These are phyloP conservation scores for Candida sanyaensis DNA, from an alignment of 1,139 yeast genomes.

Conservation along the genomic window DNA sequence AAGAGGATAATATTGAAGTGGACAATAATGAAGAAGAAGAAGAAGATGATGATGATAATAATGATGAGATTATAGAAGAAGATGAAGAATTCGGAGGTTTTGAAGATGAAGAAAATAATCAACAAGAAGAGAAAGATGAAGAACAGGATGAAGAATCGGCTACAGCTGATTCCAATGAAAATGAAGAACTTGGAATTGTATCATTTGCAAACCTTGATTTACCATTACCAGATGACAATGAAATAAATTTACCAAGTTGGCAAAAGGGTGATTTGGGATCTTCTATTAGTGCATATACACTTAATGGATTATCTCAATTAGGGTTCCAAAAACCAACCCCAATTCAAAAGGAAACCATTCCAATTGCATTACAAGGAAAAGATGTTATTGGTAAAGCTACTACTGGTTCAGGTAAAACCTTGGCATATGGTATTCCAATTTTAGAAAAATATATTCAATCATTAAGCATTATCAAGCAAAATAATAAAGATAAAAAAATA, in stretches of 20 bases:
- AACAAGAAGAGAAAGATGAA: slow-evolving; percentile 16
- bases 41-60: slow-evolving; percentile 17
- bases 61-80: slow-evolving; percentile 15
- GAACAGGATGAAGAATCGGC: slow-evolving; percentile 11
- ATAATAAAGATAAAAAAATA: slow-evolving; percentile 23
- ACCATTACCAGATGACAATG: slow-evolving; percentile 41
- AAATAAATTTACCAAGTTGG: slow-evolving; percentile 63
- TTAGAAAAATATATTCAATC: slow-evolving; percentile 59
- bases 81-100: slow-evolving; percentile 10
- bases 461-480: slow-evolving; percentile 22
- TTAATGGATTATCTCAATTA: slow-evolving; percentile 60
- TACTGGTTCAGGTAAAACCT: slow-evolving; percentile 97
- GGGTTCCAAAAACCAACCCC: slow-evolving; percentile 75
- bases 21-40: slow-evolving; percentile 14
- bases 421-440: slow-evolving; percentile 95
- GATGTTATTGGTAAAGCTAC: slow-evolving; percentile 96
- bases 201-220: slow-evolving; percentile 26
- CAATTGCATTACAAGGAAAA: slow-evolving; percentile 66
- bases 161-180: slow-evolving; percentile 16
- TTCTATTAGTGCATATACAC: slow-evolving; percentile 51
- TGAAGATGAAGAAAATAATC: slow-evolving; percentile 14
- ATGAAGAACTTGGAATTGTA: slow-evolving; percentile 20
- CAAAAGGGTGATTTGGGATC: slow-evolving; percentile 25
- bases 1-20: slow-evolving; percentile 11
- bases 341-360: slow-evolving; percentile 79